Percentiles rank a stretch among this genome's conserved stretches.
These are phyloP conservation scores for Escovopsis sp. DNA, from an alignment of 2,329 filamentous ascomycete genomes.

Conservation along the genomic window DNA sequence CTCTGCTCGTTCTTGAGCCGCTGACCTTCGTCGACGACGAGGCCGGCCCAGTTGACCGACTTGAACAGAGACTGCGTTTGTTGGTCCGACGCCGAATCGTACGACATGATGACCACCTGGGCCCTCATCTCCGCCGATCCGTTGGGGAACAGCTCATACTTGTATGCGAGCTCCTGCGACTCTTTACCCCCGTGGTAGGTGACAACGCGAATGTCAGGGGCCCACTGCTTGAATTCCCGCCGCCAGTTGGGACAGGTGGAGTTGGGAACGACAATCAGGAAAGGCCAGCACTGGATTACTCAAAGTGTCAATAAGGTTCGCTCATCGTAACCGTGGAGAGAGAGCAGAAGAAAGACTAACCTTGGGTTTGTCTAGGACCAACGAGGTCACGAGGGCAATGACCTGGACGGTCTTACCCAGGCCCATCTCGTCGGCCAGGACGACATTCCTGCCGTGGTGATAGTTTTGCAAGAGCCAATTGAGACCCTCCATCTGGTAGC, in stretches of 20 bases:
- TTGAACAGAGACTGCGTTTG: conserved; percentile 51
- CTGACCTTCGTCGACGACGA: conserved; percentile 92
- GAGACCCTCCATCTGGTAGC: conserved; percentile 81
- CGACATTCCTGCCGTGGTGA: conserved; percentile 67
- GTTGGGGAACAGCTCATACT: conserved; percentile 72
- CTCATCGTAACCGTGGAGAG: background rate
- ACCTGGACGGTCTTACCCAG: conserved; percentile 95
- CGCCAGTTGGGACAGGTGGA: conserved; percentile 97
- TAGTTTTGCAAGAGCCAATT: conserved; percentile 95
- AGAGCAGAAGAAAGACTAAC: conserved; percentile 10
- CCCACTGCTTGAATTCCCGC: conserved; percentile 89
- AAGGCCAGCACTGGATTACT: conserved; percentile 59
- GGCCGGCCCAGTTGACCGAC: conserved; percentile 64
- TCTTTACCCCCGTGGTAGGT: conserved; percentile 72
- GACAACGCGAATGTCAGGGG: conserved; percentile 73
- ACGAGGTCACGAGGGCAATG: conserved; percentile 61
- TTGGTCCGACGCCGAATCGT: conserved; percentile 71
- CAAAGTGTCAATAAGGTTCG: too few relatives aligned
- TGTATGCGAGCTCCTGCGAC: conserved; percentile 61
- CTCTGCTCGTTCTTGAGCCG: conserved; percentile 88
- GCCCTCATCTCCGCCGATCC: conserved; percentile 56
- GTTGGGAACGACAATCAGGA: conserved; percentile 86
- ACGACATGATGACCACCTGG: conserved; percentile 89
- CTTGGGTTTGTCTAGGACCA: conserved; percentile 50
- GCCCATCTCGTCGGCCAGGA: conserved; percentile 96